Base-by-base conservation (phyloP, 352 stramenopile genomes). In the Lagenidium giganteum region DNA sequence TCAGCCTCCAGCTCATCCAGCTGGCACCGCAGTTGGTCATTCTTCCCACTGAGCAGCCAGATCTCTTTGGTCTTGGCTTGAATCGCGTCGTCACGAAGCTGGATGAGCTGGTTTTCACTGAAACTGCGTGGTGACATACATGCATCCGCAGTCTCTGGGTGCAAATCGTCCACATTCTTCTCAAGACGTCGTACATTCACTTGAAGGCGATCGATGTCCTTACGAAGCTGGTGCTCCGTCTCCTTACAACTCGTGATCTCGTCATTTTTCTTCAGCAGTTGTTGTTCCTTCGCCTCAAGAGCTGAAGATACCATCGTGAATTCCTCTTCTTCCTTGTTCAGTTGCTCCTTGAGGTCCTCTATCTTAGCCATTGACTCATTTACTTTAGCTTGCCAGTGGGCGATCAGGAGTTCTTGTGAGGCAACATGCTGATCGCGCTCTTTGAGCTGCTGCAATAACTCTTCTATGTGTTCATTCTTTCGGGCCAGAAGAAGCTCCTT, bases 91-190 rank as follows among this genome's bases (percentile, higher is more conserved):
- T 92, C 79, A 1, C 79, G 67, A 11, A 92, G 57, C 29, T 67
- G 60, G 26, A 92, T 83, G 20, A 92, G 59, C 39, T 87, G 71
- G 31, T 79, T 83, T 40, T 92, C 79, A 14, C 51, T 64, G 37
- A 83, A 92, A 51, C 76, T 87, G 0, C 76, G 71, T 21, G 79
- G 76, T 8, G 74, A 88, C 7, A 92, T 44, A 31, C 76, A 87
- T 4, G 68, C 79, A 35, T 92, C 79, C 8, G 57, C 61, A 0
- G 48, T 59, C 27, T 70, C 52, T 3, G 65, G 67, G 9, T 74
- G 59, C 30, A 67, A 37, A 0, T 70, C 51, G 28, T 71, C 63
- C 0, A 72, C 64, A 11, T 45, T 69, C 46, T 76, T 78, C 35
- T 84, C 74, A 2, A 80, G 50, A 5, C 58, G 56, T 2, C 68